Evolutionary conservation across 176 grass and related monocot genomes (phyloP).

Genomic region (Aegilops longissima): DNA sequence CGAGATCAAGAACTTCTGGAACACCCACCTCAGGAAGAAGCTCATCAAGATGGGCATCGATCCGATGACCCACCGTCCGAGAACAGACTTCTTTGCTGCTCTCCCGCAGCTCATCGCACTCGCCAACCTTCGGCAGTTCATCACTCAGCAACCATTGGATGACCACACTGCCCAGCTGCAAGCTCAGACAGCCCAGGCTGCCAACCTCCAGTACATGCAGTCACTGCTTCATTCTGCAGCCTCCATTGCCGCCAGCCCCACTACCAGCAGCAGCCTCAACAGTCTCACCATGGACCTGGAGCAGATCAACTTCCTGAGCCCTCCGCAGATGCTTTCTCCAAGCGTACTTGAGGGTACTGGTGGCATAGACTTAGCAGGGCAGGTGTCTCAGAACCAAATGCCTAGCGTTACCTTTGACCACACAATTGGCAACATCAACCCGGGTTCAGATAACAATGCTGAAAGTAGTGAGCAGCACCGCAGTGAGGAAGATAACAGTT

Average conservation of each 20-base stretch:
- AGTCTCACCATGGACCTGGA: constrained; percentile 35
- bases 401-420: constrained; percentile 36
- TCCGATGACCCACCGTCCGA: constrained; percentile 73
- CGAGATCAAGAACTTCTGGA: constrained; percentile 97
- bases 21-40: constrained; percentile 85
- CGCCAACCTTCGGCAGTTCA: constrained; percentile 45
- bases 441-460: neutral
- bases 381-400: constrained; percentile 38
- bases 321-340: constrained; percentile 45
- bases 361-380: neutral
- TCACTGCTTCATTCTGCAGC: constrained; percentile 5
- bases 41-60: constrained; percentile 88
- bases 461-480: neutral
- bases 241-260: constrained; percentile 15
- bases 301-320: constrained; percentile 38
- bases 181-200: constrained; percentile 32
- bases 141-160: constrained; percentile 23
- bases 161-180: constrained; percentile 34
- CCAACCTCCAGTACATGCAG: constrained; percentile 28
- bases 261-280: neutral
- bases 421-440: constrained; percentile 23
- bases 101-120: constrained; percentile 62
- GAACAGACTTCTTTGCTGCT: constrained; percentile 61
- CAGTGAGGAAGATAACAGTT: constrained; percentile 25
- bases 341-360: constrained; percentile 2